Evolutionary conservation across 139 green algal genomes (phyloP), one percentile per base, ranked within the genome.

Genomic region (Pycnococcus provasolii): DNA sequence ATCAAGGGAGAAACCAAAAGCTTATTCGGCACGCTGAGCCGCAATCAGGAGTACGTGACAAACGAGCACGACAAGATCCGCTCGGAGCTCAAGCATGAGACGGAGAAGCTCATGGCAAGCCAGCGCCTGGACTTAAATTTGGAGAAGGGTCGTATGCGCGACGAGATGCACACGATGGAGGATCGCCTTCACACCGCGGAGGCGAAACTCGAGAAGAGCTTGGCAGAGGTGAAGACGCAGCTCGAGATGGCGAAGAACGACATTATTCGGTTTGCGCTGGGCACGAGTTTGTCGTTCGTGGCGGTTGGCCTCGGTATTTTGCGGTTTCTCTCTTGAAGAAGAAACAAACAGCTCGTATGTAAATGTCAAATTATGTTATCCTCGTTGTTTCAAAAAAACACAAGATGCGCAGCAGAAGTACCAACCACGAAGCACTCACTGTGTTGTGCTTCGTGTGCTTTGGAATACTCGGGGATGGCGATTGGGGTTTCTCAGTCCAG

Each of bases 91-190:
- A 42, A 40, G 58, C 63, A 66, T 41, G 60, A 45, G 40, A 39
- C 48, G 15, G 66, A 72, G 45, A 64, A 61, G 45, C 43, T 72
- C 13, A 58, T 39, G 37, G 15, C 44, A 3, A 53, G 48, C 48
- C 42, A 55, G 9, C 53, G 47, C 40, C 43, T 72, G 57, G 66
- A 72, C 41, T 48, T 72, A 39, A 72, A 72, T 5, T 42, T 72
- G 1, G 66, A 72, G 43, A 53, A 54, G 4, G 66, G 66, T 26
- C 45, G 66, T 37, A 64, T 72, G 26, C 52, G 53, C 1, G 66
- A 72, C 15, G 39, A 65, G 13, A 40, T 57, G 4, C 8, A 6
- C 2, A 2, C 15, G 2, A 9, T 46, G 41, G 57, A 72, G 7
- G 48, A 62, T 15, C 45, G 46, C 2, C 26, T 53, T 39, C 26